Conservation (phyloP, 345 rosid species). For the Populus tremula region DNA sequence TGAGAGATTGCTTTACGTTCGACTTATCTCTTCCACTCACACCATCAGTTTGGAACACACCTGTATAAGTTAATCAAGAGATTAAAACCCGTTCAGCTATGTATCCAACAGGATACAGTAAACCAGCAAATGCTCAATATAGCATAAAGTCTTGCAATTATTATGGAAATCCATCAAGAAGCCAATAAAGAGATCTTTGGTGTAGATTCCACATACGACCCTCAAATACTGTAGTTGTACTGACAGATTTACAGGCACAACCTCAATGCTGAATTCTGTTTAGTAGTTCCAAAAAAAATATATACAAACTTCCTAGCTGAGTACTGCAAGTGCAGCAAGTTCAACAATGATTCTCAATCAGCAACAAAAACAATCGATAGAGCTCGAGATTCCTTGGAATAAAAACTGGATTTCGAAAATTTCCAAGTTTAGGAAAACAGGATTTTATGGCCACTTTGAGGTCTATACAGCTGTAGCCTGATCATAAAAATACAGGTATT, state of each 20-base stretch:
- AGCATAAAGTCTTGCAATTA: neutral
- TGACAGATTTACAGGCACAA: too few relatives aligned
- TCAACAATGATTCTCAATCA: too few relatives aligned
- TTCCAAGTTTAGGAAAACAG: neutral
- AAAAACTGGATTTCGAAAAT: too few relatives aligned
- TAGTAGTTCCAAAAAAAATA: neutral
- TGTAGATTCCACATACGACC: neutral
- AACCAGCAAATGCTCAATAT: neutral
- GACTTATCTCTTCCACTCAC: conserved; percentile 61
- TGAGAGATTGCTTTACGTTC: conserved; percentile 54
- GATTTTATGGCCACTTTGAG: neutral
- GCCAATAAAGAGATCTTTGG: neutral
- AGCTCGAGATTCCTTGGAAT: neutral
- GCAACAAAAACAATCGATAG: too few relatives aligned
- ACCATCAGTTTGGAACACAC: conserved; percentile 57
- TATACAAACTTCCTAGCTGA: neutral
- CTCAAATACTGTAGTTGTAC: neutral
- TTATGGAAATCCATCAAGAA: neutral
- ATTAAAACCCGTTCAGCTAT: neutral
- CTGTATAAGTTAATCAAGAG: conserved; percentile 32
- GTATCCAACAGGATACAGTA: neutral
- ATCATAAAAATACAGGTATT: neutral
- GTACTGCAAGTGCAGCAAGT: too few relatives aligned
- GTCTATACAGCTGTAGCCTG: neutral
- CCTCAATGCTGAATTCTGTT: neutral